Evolutionary conservation across 495 filamentous ascomycete genomes (phyloP).

Genomic region (Xylaria bambusicola): DNA sequence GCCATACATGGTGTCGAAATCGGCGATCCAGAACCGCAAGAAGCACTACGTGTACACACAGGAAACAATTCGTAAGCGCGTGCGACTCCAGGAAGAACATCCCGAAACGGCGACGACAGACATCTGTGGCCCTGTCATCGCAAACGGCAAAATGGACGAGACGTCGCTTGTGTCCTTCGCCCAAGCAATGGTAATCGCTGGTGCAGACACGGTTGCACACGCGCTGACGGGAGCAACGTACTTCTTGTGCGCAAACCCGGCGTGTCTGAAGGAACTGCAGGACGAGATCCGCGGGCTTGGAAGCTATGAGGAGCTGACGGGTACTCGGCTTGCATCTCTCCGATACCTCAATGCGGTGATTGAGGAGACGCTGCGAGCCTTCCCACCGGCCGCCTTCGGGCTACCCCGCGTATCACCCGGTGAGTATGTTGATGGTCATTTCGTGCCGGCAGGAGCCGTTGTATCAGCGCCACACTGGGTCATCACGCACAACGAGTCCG

Average conservation of each 20-base stretch:
- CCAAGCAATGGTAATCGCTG: conserved; percentile 31
- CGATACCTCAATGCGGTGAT: conserved; percentile 44
- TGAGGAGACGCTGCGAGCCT: conserved; percentile 43
- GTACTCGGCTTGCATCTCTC: conserved; percentile 25
- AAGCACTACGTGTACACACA: conserved; percentile 30
- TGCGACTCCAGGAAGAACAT: conserved; percentile 8
- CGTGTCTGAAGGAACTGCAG: conserved; percentile 31
- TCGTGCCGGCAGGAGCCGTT: conserved; percentile 32
- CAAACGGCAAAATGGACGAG: conserved; percentile 13
- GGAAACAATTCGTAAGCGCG: conserved; percentile 14
- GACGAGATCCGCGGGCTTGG: conserved; percentile 32
- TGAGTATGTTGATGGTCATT: conserved; percentile 34
- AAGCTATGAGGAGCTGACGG: conserved; percentile 25
- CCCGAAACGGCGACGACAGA: conserved; percentile 4
- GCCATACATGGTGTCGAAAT: conserved; percentile 23
- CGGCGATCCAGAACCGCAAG: conserved; percentile 20
- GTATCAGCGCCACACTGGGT: conserved; percentile 41
- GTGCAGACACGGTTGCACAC: conserved; percentile 31
- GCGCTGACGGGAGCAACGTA: conserved; percentile 24
- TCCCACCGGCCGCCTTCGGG: conserved; percentile 34
- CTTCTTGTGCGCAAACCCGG: conserved; percentile 37
- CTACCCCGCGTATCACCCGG: conserved; percentile 37
- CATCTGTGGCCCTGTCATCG: conserved; percentile 21
- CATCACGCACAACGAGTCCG: conserved; percentile 31
- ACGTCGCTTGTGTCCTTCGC: conserved; percentile 24